Percentiles rank a stretch among this genome's conserved stretches.
phyloP scores from a whole-genome alignment of 2,329 filamentous ascomycete species.

The Teratosphaeria destructans region DNA sequence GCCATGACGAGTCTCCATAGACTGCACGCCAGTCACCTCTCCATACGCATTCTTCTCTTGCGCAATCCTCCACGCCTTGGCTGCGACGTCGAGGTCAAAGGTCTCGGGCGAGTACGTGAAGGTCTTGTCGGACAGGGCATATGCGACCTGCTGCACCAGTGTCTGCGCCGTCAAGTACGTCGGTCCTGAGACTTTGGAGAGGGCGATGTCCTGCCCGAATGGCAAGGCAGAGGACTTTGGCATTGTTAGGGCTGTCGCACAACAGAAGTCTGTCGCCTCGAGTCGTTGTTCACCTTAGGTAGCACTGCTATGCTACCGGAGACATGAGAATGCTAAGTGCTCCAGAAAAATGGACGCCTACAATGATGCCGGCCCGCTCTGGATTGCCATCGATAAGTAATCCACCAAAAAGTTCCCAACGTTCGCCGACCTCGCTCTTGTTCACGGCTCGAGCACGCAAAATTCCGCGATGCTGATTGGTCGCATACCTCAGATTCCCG shows the following conservation, averaged over 20 bases:
- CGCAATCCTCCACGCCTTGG: slow-evolving; percentile 62
- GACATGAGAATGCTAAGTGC: background rate
- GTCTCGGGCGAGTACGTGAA: slow-evolving; percentile 93
- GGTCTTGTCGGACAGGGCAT: slow-evolving; percentile 90
- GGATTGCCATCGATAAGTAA: background rate
- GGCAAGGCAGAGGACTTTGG: slow-evolving; percentile 38
- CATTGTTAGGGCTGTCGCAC: background rate
- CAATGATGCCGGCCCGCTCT: background rate
- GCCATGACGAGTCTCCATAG: slow-evolving; percentile 78
- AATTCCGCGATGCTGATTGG: background rate
- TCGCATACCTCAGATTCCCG: background rate
- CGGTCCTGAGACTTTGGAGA: slow-evolving; percentile 63
- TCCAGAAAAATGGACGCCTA: background rate
- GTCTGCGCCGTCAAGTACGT: slow-evolving; percentile 90
- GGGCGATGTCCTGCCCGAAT: slow-evolving; percentile 41
- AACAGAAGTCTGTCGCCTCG: background rate
- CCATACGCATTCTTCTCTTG: slow-evolving; percentile 72
- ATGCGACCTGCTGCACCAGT: slow-evolving; percentile 91
- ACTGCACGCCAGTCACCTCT: slow-evolving; percentile 64
- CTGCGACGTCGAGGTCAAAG: slow-evolving; percentile 79
- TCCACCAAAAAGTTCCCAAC: background rate
- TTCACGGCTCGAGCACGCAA: background rate
- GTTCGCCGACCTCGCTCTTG: background rate
- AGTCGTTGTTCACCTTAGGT: background rate
- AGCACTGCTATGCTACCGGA: background rate